Base-by-base conservation (phyloP, 192 early-diverging fungal genomes). In the Podila epicladia region DNA sequence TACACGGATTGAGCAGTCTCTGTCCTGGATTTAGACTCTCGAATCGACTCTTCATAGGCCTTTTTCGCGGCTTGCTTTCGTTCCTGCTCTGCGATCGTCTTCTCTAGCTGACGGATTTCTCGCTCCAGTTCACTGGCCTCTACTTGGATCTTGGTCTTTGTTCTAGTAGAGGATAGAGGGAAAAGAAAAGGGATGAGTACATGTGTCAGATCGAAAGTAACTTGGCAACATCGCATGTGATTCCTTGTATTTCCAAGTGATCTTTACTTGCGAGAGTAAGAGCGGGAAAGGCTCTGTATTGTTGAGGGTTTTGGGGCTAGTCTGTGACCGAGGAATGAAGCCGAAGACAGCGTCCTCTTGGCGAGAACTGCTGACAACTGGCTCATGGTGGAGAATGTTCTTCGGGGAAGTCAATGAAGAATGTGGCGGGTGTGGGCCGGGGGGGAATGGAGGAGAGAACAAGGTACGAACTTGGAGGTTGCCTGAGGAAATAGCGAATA, bases 1-100 rank as follows among this genome's bases (percentile, higher is more conserved):
- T 80, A 80, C 22, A 80, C 62, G n/a, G 61, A 48, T 11, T 69
- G 55, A 6, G 77, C 77, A n/a, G 65, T 62, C 20, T 80, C 71
- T 41, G 77, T 59, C 1, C 77, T 58, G 22, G 71, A 35, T 26
- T 73, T 69, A 8, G 62, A 55, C 51, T 80, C 66, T 26, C 59
- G 67, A 8, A 80, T 73, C 2, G 77, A 80, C n/a, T 72, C 71
- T 4, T 80, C 71, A 20, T 67, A 69, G 0, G 66, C 67, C 38
- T 55, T 72, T 51, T 65, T 72, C 2, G 71, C 66, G 6, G 71
- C 66, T 9, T 64, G 9, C 41, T 80, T 80, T 9, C 77, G 59
- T 17, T 80, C 77, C 55, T 73, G 71, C 7, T 80, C 77, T 0
- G 41, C 62, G 22, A 80, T 80, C 2, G 62, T 55, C 48, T 31